Base-by-base conservation (phyloP, 768 basidiomycete species). In the Tulasnella sp. region DNA sequence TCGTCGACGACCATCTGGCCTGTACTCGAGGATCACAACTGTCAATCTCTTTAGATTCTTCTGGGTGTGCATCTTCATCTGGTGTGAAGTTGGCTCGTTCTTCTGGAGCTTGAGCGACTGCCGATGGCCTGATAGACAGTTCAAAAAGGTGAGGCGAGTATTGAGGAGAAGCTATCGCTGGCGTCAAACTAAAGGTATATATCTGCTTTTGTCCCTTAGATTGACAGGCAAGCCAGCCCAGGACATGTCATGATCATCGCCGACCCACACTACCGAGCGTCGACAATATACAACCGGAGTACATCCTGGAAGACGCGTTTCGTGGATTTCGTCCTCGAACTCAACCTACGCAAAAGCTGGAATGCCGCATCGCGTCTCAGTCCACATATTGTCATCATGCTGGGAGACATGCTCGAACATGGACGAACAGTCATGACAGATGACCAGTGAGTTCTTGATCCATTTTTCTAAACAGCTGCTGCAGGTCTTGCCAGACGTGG, bases 381-480 rank as follows among this genome's bases (percentile, higher is more conserved):
- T 24, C 86, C 92, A 5, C 80, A 94, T 67, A 78, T 73, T 12
- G 79, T 94, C 3, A 73, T 96, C 1, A 86, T 94, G 63, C 74
- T 92, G 21, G 93, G 93, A 38, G 92, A 96, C 68, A 87, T 94
- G 88, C 81, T 94, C 81, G 91, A 94, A 65, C 81, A 79, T 55
- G 92, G 90, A 1, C 75, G 89, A 54, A 73, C 77, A 25, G 73
- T 73, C 21, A 85, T 85, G 77, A 68, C 77, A 2, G 76, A 80
- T 50, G 70, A 69, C 45, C 83, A 92, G 93, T 92, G 67, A 69
- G 87, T 78, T 9, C n/a, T n/a, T n/a, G n/a, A n/a, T n/a, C n/a
- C n/a, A n/a, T n/a, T n/a, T n/a, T n/a, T n/a, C n/a, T n/a, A n/a
- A n/a, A n/a, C n/a, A n/a, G n/a, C n/a, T n/a, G n/a, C n/a, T n/a